Conservation (phyloP, 139 green algal species). For the Trebouxia sp. region DNA sequence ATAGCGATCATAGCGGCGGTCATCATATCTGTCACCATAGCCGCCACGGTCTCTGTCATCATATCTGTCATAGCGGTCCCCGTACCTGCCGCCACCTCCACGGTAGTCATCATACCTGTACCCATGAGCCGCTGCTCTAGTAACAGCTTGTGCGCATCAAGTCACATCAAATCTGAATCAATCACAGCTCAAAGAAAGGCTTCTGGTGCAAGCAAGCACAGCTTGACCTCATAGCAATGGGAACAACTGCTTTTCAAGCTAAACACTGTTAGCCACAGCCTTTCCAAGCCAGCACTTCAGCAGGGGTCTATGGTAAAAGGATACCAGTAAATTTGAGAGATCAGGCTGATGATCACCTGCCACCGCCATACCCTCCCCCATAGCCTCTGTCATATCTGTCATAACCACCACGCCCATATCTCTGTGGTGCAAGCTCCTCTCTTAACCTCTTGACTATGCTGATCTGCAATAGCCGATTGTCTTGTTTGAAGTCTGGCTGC, state of each 20-base stretch:
- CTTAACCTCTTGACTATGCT: constrained; percentile 62
- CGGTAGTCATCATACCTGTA: constrained; percentile 20
- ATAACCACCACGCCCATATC: background rate
- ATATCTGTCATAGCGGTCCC: constrained; percentile 37
- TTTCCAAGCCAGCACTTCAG: too few relatives aligned
- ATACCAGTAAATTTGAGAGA: too few relatives aligned
- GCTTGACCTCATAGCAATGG: too few relatives aligned
- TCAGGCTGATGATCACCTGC: background rate
- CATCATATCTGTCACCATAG: constrained; percentile 23
- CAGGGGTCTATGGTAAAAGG: too few relatives aligned
- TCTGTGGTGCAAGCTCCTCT: constrained; percentile 32
- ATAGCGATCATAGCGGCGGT: constrained; percentile 17
- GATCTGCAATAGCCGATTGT: constrained; percentile 35
- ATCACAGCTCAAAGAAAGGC: background rate
- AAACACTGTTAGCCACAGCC: too few relatives aligned
- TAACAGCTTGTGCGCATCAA: too few relatives aligned
- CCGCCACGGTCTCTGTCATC: constrained; percentile 24
- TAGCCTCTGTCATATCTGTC: constrained; percentile 15
- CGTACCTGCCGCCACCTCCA: constrained; percentile 28
- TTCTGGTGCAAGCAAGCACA: too few relatives aligned
- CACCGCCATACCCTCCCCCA: constrained; percentile 33
- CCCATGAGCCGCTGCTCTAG: background rate
- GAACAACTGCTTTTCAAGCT: too few relatives aligned
- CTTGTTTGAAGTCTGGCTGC: background rate
- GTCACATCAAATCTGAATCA: background rate